Evolutionary conservation across 768 basidiomycete species (phyloP).

Genomic region (Amanita fuliginea): DNA sequence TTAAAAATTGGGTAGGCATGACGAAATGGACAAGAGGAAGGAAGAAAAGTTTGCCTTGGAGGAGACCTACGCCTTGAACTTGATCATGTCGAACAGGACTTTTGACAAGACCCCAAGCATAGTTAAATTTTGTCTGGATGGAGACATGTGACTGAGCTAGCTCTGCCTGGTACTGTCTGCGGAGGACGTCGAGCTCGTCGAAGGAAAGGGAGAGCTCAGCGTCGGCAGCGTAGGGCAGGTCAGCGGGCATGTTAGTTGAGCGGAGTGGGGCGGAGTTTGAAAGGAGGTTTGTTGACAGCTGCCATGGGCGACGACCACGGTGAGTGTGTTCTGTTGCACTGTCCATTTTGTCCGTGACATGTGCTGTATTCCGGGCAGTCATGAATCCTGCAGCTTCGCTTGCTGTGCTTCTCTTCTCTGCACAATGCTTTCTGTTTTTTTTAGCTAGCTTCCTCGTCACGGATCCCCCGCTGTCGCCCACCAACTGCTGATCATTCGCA

Average conservation of each 20-base stretch:
- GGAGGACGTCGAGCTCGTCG: conserved; percentile 86
- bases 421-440: conserved; percentile 31
- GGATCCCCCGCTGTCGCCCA: conserved; percentile 24
- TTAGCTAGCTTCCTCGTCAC: conserved; percentile 54
- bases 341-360: conserved; percentile 14
- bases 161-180: conserved; percentile 85
- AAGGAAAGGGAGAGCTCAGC: conserved; percentile 80
- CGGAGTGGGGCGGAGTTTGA: conserved; percentile 24
- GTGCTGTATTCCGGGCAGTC: conserved; percentile 8
- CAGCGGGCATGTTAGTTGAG: conserved; percentile 45
- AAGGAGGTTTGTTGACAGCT: conserved; percentile 12
- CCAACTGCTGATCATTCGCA: conserved; percentile 21
- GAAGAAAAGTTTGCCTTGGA: conserved; percentile 55
- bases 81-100: conserved; percentile 78
- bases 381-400: conserved; percentile 20
- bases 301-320: conserved; percentile 44
- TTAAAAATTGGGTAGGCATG: conserved; percentile 5
- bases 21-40: conserved; percentile 3
- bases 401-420: conserved; percentile 19
- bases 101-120: conserved; percentile 94
- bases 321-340: conserved; percentile 27
- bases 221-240: conserved; percentile 93
- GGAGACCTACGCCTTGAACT: conserved; percentile 80
- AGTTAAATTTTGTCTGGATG: conserved; percentile 96
- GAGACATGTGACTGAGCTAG: conserved; percentile 74